Evolutionary conservation across 1,284 basidiomycete species (phyloP), one percentile per base, ranked within the genome.

Genomic region (Austroboletus novae-zelandiae): DNA sequence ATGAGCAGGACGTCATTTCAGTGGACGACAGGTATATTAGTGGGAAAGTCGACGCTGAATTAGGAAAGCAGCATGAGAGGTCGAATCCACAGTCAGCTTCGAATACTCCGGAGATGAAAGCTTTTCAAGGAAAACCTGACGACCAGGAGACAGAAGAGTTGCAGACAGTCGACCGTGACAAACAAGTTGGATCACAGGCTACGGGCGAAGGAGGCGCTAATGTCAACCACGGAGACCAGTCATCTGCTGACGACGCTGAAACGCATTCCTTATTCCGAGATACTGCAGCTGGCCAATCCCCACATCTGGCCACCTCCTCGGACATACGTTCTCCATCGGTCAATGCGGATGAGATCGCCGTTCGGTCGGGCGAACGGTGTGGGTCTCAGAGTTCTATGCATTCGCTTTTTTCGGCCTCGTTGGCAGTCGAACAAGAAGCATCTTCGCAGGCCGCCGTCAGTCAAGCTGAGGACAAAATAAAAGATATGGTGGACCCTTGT

Each of bases 341-440:
- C 14, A 8, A 36, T 23, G 32, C 32, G 27, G 44, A 17, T 17
- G 42, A 40, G 9, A 31, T 37, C 8, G n/a, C 40, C 23, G 27
- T 25, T 29, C 53, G 6, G 20, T 15, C 37, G 13, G 15, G 23
- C 15, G 42, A 48, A 13, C 20, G 9, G 18, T 14, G 42, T 11
- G 45, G 7, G 25, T 61, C 61, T 7, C 49, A 5, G 34, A 46
- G 42, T 34, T 48, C 61, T n/a, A 56, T 66, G 59, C 47, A 61
- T 41, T 65, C 63, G 2, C 64, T 65, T 29, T 65, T 68, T 42
- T 65, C 66, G 4, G 53, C 20, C 17, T 36, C 43, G 8, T 27
- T 43, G 15, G 47, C 45, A 31, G 48, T 47, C 13, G 55, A 42
- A 14, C 43, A 17, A 31, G 17, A 15, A 23, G 13, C 13, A 23